Percentiles rank a stretch among this genome's conserved stretches.
phyloP scores from a whole-genome alignment of 1,139 yeast genomes.

The Eremothecium gossypii region DNA sequence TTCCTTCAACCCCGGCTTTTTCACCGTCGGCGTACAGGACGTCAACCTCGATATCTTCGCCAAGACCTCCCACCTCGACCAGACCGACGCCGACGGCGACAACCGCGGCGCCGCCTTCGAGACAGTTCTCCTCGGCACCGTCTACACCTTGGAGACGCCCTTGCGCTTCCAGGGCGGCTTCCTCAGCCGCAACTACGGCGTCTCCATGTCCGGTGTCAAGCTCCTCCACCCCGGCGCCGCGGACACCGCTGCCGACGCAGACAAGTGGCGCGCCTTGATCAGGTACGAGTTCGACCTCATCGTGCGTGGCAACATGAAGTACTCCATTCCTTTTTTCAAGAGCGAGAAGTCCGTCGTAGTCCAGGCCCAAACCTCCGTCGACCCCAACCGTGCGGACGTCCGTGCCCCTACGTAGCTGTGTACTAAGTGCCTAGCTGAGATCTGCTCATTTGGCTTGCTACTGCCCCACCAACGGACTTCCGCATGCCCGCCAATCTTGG shows the following conservation, averaged over 20 bases:
- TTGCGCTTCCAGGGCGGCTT: constrained; percentile 71
- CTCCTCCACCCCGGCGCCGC: constrained; percentile 62
- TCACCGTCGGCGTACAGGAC: constrained; percentile 53
- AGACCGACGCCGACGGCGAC: constrained; percentile 12
- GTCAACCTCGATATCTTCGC: constrained; percentile 86
- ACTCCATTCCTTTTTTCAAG: constrained; percentile 59
- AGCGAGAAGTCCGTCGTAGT: constrained; percentile 51
- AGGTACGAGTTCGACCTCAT: constrained; percentile 81
- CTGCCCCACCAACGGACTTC: too few species aligned
- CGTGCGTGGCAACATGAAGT: constrained; percentile 72
- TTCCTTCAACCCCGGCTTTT: constrained; percentile 83
- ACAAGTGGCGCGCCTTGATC: constrained; percentile 66
- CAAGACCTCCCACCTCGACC: constrained; percentile 46
- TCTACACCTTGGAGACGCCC: constrained; percentile 59
- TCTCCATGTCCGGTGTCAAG: constrained; percentile 61
- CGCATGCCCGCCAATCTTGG: too few species aligned
- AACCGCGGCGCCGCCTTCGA: constrained; percentile 28
- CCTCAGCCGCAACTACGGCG: constrained; percentile 48
- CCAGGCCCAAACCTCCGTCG: constrained; percentile 49
- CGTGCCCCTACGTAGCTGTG: too few species aligned
- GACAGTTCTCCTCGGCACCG: constrained; percentile 71
- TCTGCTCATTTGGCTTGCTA: too few species aligned
- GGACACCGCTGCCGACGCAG: constrained; percentile 25
- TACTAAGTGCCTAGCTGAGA: too few species aligned
- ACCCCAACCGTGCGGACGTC: constrained; percentile 34